Evolutionary conservation across 257 asterid genomes (phyloP).

Genomic region (Perilla frutescens): DNA sequence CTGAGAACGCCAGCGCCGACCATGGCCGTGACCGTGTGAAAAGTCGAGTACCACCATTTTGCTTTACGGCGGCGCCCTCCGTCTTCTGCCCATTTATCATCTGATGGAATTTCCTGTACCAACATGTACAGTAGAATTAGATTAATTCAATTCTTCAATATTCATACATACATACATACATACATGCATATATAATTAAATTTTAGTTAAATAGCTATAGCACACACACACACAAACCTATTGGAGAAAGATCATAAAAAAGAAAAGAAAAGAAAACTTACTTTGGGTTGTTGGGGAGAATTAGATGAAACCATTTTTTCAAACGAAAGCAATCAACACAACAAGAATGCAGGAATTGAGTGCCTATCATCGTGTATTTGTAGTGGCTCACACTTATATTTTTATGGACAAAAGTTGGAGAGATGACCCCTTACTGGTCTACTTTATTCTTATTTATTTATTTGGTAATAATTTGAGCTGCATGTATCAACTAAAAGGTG

Average conservation of each 20-base stretch:
- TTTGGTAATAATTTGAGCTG: slow-evolving; percentile 20
- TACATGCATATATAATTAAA: too few relatives aligned
- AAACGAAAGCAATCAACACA: slow-evolving; percentile 23
- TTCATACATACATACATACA: background rate
- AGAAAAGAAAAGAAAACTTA: slow-evolving; percentile 5
- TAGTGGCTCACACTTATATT: slow-evolving; percentile 41
- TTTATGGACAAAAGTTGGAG: slow-evolving; percentile 37
- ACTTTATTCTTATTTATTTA: slow-evolving; percentile 24
- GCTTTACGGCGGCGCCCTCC: slow-evolving; percentile 57
- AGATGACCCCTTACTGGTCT: slow-evolving; percentile 31
- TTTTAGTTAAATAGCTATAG: background rate
- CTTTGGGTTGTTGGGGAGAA: slow-evolving; percentile 68
- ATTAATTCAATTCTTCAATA: slow-evolving; percentile 8
- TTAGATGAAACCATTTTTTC: slow-evolving; percentile 56
- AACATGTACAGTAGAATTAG: background rate
- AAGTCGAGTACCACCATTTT: slow-evolving; percentile 78
- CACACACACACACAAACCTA: background rate
- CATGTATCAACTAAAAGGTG: slow-evolving; percentile 35
- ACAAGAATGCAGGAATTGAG: slow-evolving; percentile 47
- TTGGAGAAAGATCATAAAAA: background rate
- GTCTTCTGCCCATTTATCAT: slow-evolving; percentile 48
- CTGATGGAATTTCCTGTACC: slow-evolving; percentile 59
- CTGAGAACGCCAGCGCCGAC: slow-evolving; percentile 82
- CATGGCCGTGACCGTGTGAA: slow-evolving; percentile 78
- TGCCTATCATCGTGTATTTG: slow-evolving; percentile 45